Evolutionary conservation across 2,329 filamentous ascomycete species (phyloP), one percentile per base, ranked within the genome.

Genomic region (Ceratocystis destructans): DNA sequence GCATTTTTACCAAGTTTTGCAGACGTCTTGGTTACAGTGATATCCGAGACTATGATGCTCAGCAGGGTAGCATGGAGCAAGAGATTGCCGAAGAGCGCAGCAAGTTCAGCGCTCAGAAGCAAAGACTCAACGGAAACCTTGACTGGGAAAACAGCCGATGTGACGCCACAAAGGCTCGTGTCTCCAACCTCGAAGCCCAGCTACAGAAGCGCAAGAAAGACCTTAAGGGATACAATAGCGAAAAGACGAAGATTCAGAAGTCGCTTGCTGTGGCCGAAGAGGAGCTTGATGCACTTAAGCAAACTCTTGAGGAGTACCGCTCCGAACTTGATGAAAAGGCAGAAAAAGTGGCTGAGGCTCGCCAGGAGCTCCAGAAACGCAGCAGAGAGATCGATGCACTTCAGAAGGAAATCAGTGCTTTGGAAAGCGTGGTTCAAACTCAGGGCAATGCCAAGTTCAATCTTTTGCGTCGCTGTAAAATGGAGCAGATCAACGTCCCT

Each of bases 1-100:
- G 91, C 71, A 82, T 99, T 37, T 99, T 96, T 75, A 81, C 81
- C 25, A 80, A 81, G 50, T 99, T 99, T 77, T 99, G 94, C 77
- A 83, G 85, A 71, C 85, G 89, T 66, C 84, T 96, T 22, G 90
- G 92, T 0, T 97, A 96, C 74, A 81, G 84, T 67, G 87, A 95
- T 72, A 95, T 99, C 70, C 89, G 93, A 67, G 89, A 90, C 67
- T 99, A 97, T 72, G 91, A 97, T 74, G 88, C 88, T 31, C 92
- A 95, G 70, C 94, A 97, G 76, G 93, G 94, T 62, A 91, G 88
- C 53, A 79, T 96, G 62, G 92, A 97, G 75, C 90, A 96, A 74
- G 90, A 97, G 74, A 89, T 89, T 57, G 87, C 87, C 0, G 87
- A 94, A 75, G 92, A 92, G 78, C 90, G 90, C 69, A 86, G 89